A percentile compares a stretch with the other conserved stretches of the same genome.
phyloP scores from a whole-genome alignment of 1,284 basidiomycete species.

The Tausonia pullulans region DNA sequence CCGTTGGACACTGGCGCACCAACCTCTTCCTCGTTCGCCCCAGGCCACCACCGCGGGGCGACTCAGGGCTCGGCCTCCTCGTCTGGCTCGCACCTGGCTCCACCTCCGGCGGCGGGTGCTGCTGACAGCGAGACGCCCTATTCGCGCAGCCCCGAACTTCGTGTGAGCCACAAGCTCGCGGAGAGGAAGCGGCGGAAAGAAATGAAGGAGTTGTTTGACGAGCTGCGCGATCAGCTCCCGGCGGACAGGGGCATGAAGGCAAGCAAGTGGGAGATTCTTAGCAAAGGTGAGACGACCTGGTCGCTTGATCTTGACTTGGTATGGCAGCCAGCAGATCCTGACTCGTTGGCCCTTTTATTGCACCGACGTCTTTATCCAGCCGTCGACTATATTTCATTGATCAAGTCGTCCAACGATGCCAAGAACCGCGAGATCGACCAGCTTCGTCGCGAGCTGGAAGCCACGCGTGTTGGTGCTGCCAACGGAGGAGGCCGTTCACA shows the following conservation, averaged over 20 bases:
- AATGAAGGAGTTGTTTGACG: constrained; percentile 95
- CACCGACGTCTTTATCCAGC: constrained; percentile 40
- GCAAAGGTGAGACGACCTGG: constrained; percentile 25
- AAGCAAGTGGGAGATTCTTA: constrained; percentile 93
- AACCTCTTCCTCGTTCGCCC: neutral
- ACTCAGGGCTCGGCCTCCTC: neutral
- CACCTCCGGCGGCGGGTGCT: constrained; percentile 2
- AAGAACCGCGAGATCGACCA: constrained; percentile 66
- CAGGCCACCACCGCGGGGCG: neutral
- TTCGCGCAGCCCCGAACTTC: constrained; percentile 82
- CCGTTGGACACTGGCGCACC: neutral
- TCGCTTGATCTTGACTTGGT: constrained; percentile 16
- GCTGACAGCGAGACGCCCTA: constrained; percentile 55
- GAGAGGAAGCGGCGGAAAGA: constrained; percentile 90
- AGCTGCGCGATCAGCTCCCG: constrained; percentile 77
- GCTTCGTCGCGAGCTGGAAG: constrained; percentile 60
- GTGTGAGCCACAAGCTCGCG: constrained; percentile 86
- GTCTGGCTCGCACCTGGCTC: neutral
- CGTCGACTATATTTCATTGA: constrained; percentile 68
- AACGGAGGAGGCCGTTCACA: neutral
- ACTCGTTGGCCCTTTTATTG: constrained; percentile 11
- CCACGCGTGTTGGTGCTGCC: constrained; percentile 36
- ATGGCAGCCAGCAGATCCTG: constrained; percentile 3
- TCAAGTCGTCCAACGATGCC: constrained; percentile 64
- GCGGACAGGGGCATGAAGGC: constrained; percentile 85